Conservation (phyloP, 495 filamentous ascomycete species). For the Aspergillus saccharolyticus region DNA sequence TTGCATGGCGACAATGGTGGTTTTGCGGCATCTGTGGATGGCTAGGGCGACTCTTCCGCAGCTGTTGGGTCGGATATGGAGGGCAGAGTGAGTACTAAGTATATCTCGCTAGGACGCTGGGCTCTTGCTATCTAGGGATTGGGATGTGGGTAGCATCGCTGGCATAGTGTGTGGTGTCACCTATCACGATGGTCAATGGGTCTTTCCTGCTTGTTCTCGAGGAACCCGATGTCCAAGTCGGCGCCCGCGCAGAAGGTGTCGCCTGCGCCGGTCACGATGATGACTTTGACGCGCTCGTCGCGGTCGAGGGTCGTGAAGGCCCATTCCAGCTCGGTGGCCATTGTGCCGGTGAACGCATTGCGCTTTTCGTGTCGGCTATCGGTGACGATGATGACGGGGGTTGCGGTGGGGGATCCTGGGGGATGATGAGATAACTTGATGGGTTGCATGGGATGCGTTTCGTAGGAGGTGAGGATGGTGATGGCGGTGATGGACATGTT, state of each 20-base stretch:
- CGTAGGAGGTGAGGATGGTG: conserved; percentile 35
- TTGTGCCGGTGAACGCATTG: conserved; percentile 58
- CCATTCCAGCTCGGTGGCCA: conserved; percentile 50
- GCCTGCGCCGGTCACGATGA: conserved; percentile 56
- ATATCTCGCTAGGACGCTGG: no score
- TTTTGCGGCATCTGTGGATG: conserved; percentile 58
- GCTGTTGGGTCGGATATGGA: conserved; percentile 13
- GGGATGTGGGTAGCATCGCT: neutral
- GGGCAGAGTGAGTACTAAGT: no score
- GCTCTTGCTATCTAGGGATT: no score
- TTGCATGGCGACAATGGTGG: conserved; percentile 60
- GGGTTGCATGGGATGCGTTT: conserved; percentile 41
- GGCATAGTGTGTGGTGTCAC: conserved; percentile 21
- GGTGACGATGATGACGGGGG: conserved; percentile 51
- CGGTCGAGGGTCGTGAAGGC: conserved; percentile 51
- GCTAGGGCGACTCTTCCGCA: conserved; percentile 48
- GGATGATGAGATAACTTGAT: conserved; percentile 54
- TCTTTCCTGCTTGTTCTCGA: conserved; percentile 21
- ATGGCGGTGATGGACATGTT: conserved; percentile 11
- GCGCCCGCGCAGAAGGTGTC: conserved; percentile 62
- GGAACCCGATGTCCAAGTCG: conserved; percentile 54
- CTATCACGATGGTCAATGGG: conserved; percentile 43
- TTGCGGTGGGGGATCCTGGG: conserved; percentile 39
- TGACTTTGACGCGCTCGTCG: conserved; percentile 51
- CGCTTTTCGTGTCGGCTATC: conserved; percentile 54